Conservation (phyloP, 2,329 filamentous ascomycete genomes). For the Fusarium irregulare region DNA sequence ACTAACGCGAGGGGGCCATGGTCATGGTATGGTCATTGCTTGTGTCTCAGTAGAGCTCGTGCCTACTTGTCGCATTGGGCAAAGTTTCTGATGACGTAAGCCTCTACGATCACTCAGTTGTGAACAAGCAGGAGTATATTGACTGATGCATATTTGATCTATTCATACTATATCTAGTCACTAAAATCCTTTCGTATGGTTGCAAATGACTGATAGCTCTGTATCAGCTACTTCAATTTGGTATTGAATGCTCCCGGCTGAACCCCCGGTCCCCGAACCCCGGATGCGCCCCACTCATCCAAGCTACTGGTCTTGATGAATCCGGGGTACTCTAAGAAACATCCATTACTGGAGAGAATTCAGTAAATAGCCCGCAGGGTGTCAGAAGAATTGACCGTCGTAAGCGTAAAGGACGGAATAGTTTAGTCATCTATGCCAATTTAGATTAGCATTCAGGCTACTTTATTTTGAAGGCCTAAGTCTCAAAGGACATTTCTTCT, state of each 20-base stretch:
- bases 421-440: too few relatives aligned
- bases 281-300: slow-evolving; percentile 6
- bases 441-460: too few relatives aligned
- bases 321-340: neutral
- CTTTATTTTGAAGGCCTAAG: too few relatives aligned
- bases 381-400: too few relatives aligned
- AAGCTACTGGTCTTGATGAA: neutral
- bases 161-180: neutral
- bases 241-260: neutral
- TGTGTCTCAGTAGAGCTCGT: slow-evolving; percentile 28
- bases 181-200: neutral
- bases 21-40: slow-evolving; percentile 5
- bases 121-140: neutral
- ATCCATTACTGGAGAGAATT: neutral
- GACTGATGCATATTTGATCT: neutral
- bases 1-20: slow-evolving; percentile 15
- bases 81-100: slow-evolving; percentile 44
- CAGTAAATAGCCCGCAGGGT: neutral
- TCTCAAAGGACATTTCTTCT: too few relatives aligned
- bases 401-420: too few relatives aligned
- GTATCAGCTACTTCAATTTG: neutral
- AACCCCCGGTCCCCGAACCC: slow-evolving; percentile 9
- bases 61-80: slow-evolving; percentile 31
- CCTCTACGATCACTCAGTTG: slow-evolving; percentile 1
- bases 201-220: neutral